A percentile compares a stretch with the other conserved stretches of the same genome.
phyloP scores from a whole-genome alignment of 805 yeast genomes.

The Barnettozyma wickerhamii region DNA sequence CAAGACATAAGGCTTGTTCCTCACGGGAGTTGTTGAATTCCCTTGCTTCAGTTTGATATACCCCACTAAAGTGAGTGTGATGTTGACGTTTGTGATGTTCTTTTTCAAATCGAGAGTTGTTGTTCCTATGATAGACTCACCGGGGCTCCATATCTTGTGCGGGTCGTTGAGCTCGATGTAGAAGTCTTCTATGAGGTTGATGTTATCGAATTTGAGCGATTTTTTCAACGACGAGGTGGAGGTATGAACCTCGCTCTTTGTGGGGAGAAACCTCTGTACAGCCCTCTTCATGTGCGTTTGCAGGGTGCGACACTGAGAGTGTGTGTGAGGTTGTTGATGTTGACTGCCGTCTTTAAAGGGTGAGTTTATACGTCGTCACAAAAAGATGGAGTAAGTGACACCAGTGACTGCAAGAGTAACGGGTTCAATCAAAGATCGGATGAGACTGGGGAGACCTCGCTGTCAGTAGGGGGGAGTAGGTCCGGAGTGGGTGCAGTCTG shows the following conservation, averaged over 20 bases:
- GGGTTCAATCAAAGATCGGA: too few species aligned
- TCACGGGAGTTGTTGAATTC: slow-evolving; percentile 43
- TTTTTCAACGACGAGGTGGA: slow-evolving; percentile 19
- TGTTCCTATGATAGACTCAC: slow-evolving; percentile 67
- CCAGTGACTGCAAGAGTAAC: too few species aligned
- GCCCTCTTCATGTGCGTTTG: slow-evolving; percentile 22
- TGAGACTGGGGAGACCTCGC: too few species aligned
- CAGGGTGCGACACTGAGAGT: background rate
- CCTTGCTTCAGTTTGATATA: slow-evolving; percentile 48
- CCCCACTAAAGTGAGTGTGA: slow-evolving; percentile 53
- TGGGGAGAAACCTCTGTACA: slow-evolving; percentile 24
- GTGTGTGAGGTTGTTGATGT: background rate
- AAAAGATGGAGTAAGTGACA: too few species aligned
- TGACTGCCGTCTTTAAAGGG: too few species aligned
- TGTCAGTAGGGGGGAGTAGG: too few species aligned
- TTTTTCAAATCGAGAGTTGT: slow-evolving; percentile 52
- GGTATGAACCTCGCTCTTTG: slow-evolving; percentile 9
- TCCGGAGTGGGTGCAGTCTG: too few species aligned
- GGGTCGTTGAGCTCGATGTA: slow-evolving; percentile 70
- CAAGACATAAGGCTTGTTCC: slow-evolving; percentile 48
- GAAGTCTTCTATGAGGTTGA: slow-evolving; percentile 52
- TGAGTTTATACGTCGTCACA: too few species aligned
- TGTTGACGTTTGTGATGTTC: slow-evolving; percentile 48
- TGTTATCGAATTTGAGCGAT: slow-evolving; percentile 21
- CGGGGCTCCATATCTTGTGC: slow-evolving; percentile 74